Conservation (phyloP, 169 alveolate genomes). For the Cryptosporidium canis region DNA sequence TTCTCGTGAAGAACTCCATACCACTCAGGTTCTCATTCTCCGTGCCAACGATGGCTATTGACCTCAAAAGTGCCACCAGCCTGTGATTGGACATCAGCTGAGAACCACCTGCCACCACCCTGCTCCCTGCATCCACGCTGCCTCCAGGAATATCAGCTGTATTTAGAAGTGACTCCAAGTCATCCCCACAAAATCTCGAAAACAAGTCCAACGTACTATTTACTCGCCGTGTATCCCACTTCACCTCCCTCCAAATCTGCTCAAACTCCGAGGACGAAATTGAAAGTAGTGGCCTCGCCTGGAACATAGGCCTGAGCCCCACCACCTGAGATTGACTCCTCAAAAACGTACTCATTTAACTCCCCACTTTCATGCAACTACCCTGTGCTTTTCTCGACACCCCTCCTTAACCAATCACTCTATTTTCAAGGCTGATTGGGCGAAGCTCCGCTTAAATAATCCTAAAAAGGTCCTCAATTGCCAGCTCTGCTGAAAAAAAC, state of each 20-base stretch:
- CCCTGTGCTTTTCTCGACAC: neutral
- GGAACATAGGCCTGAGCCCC: neutral
- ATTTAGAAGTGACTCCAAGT: neutral
- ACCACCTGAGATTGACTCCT: constrained; percentile 19
- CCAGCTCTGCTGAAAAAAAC: neutral
- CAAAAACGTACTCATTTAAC: neutral
- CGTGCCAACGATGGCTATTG: constrained; percentile 52
- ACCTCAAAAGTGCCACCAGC: constrained; percentile 25
- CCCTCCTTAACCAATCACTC: neutral
- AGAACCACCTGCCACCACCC: neutral
- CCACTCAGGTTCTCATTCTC: neutral
- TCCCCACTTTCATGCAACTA: neutral
- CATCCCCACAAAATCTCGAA: constrained; percentile 43
- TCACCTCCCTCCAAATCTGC: constrained; percentile 59
- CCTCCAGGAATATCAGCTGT: neutral
- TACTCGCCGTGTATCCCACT: constrained; percentile 56
- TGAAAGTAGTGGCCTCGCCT: neutral
- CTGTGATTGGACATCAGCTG: constrained; percentile 50
- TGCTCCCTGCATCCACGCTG: neutral
- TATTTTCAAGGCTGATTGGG: neutral
- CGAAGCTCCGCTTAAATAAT: neutral
- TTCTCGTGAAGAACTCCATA: constrained; percentile 16
- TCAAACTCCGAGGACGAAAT: constrained; percentile 46
- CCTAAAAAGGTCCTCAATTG: neutral
- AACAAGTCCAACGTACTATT: constrained; percentile 23